Base-by-base conservation (phyloP, 331 rosid genomes). In the Arachis monticola region DNA sequence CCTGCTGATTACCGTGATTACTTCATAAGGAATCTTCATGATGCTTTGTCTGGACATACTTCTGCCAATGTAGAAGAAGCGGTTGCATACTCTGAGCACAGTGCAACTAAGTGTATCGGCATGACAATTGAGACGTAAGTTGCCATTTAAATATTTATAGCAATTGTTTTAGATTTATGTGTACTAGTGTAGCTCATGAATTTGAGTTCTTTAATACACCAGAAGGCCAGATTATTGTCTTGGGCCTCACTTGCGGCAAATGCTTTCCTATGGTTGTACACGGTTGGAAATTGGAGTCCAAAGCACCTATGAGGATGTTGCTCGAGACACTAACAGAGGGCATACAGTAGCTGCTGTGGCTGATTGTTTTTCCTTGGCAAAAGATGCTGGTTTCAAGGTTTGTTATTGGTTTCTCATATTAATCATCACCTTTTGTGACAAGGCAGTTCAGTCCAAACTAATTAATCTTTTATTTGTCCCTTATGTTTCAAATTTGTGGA, bases 151-250 rank as follows among this genome's bases (percentile, higher is more conserved):
- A 11, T 52, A 3, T 64, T 70, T 38, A 5, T 48, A 64, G 53
- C 27, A 22, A 22, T 22, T 46, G 1, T 58, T 40, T 64, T 59
- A 48, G 30, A 38, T 70, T 44, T 58, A 77, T 62, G 31, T 32
- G 27, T 74, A 47, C 52, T 77, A 53, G 9, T 60, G 38, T 74
- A 30, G 64, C 72, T 69, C 73, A 66, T 75, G 61, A 57, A 57
- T 13, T 79, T 68, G 52, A 53, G 55, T 56, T 48, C 78, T 62
- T 74, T 38, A 79, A 73, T 72, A 63, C 67, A 41, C 68, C 96
- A 90, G 99, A 92, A 88, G 99, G 88, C 99, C 99, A 57, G 99
- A 95, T 85, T 95, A 95, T 85, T 95, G 97, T 80, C 97, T 92
- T 62, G 99, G 99, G 44, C 99, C 99, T 55, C 97, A 95, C 89